A percentile compares a stretch with the other conserved stretches of the same genome.
These are phyloP conservation scores for Aspergillus sp. DNA, from an alignment of 2,329 filamentous ascomycete species.

Conservation along the genomic window DNA sequence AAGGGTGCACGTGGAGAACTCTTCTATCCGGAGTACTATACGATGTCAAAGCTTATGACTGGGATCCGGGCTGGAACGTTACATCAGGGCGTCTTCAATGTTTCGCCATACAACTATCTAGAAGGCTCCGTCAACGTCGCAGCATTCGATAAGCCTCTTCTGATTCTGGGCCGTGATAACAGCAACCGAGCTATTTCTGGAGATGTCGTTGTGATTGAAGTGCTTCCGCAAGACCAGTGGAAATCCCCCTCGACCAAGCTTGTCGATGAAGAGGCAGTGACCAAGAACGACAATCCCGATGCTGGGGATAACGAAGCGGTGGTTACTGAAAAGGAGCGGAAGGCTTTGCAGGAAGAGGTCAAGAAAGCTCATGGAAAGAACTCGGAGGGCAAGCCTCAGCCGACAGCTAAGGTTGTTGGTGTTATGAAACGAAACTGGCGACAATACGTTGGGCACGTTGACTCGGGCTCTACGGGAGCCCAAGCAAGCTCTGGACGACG, in stretches of 20 bases:
- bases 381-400: constrained; percentile 76
- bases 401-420: constrained; percentile 88
- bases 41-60: constrained; percentile 89
- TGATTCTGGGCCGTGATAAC: constrained; percentile 89
- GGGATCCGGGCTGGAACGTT: constrained; percentile 83
- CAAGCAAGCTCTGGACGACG: constrained; percentile 73
- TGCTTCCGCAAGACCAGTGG: constrained; percentile 93
- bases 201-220: constrained; percentile 88
- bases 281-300: constrained; percentile 91
- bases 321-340: constrained; percentile 84
- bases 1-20: constrained; percentile 67
- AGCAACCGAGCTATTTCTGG: constrained; percentile 93
- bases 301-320: constrained; percentile 70
- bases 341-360: constrained; percentile 86
- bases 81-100: constrained; percentile 93
- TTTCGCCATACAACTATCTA: constrained; percentile 96
- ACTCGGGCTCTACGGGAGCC: constrained; percentile 77
- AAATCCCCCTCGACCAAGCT: constrained; percentile 94
- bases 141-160: constrained; percentile 82
- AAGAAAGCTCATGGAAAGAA: constrained; percentile 77
- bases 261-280: constrained; percentile 88
- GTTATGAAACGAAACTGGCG: constrained; percentile 95
- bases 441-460: constrained; percentile 95
- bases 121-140: constrained; percentile 90
- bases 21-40: constrained; percentile 87